Evolutionary conservation across 768 basidiomycete genomes (phyloP).

Genomic region (Mycena rebaudengoi): DNA sequence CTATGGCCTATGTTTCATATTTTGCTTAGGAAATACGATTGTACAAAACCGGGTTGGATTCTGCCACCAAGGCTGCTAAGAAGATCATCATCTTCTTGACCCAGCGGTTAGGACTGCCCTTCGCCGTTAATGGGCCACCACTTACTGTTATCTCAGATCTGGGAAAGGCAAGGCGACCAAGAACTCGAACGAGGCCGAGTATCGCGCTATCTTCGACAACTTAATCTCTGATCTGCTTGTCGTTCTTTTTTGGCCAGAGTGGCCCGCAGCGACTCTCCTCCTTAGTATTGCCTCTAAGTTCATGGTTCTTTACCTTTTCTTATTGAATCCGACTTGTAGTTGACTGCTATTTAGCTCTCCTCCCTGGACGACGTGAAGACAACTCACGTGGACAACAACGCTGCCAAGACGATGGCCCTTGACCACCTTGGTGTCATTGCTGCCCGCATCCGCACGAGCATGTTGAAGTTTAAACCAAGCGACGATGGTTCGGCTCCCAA

Average conservation of each 20-base stretch:
- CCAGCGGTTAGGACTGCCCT: constrained; percentile 53
- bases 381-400: constrained; percentile 76
- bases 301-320: constrained; percentile 65
- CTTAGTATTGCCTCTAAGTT: constrained; percentile 83
- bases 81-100: constrained; percentile 84
- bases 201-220: constrained; percentile 91
- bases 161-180: constrained; percentile 90
- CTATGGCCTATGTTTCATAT: background rate
- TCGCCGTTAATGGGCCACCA: background rate
- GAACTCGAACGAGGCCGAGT: constrained; percentile 93
- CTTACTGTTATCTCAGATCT: constrained; percentile 56
- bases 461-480: constrained; percentile 53
- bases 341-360: constrained; percentile 61
- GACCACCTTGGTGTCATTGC: constrained; percentile 96
- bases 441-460: constrained; percentile 74
- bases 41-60: constrained; percentile 78
- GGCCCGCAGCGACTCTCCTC: constrained; percentile 91
- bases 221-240: constrained; percentile 87
- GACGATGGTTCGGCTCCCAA: constrained; percentile 38
- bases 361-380: constrained; percentile 86
- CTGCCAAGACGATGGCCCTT: constrained; percentile 87
- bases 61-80: constrained; percentile 85
- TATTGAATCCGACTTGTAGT: background rate
- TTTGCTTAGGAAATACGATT: constrained; percentile 68
- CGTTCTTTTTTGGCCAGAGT: constrained; percentile 95